A percentile compares a stretch with the other conserved stretches of the same genome.
These are phyloP conservation scores for Coemansia sp. DNA, from an alignment of 192 early-diverging fungal species.

Conservation along the genomic window DNA sequence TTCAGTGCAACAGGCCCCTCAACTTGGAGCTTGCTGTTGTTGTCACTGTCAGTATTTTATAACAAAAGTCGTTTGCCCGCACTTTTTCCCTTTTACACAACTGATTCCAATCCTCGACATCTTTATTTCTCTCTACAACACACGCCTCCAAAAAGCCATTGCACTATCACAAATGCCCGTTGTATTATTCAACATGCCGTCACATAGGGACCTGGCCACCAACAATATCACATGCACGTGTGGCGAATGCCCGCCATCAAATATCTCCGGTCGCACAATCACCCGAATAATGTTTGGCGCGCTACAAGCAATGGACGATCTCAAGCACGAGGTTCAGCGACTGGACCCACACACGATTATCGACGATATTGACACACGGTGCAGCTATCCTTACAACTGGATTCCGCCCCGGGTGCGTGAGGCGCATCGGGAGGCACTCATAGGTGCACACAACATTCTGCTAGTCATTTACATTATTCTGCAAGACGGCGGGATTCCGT, in stretches of 20 bases:
- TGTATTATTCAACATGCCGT: constrained; percentile 1
- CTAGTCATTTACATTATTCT: constrained; percentile 38
- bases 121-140: too few relatives aligned
- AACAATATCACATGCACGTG: constrained; percentile 22
- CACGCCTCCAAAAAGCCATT: not conserved
- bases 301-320: constrained; percentile 42
- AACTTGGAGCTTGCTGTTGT: too few relatives aligned
- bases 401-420: constrained; percentile 26
- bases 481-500: constrained; percentile 33
- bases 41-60: too few relatives aligned
- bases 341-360: constrained; percentile 14
- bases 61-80: too few relatives aligned
- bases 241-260: constrained; percentile 23
- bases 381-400: constrained; percentile 46
- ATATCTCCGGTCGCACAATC: constrained; percentile 24
- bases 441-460: constrained; percentile 43
- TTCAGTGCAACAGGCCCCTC: too few relatives aligned
- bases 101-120: too few relatives aligned
- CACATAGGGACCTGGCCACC: not conserved
- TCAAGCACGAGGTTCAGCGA: constrained; percentile 18
- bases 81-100: too few relatives aligned
- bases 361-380: constrained; percentile 17
- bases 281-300: constrained; percentile 38
- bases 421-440: constrained; percentile 25
- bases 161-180: constrained; percentile 5